phyloP scores from a whole-genome alignment of 139 green algal genomes.

The Haematococcus sp. region DNA sequence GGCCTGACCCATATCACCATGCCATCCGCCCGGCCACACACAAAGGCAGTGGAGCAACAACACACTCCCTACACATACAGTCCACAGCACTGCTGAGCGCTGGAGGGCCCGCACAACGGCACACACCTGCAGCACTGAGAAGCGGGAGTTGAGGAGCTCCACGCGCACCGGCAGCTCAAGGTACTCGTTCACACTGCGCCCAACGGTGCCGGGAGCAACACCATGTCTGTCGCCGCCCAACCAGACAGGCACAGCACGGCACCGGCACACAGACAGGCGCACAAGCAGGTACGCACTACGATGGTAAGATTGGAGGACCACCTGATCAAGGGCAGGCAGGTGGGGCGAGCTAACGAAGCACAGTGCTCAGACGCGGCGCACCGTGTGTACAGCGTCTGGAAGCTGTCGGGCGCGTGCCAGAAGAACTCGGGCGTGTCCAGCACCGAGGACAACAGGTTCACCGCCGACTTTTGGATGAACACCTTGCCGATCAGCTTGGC shows the following conservation, averaged over 20 bases:
- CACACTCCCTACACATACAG: background rate
- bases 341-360: no score
- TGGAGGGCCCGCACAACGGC: background rate
- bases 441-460: conserved; percentile 63
- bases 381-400: conserved; percentile 37
- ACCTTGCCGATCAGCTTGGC: conserved; percentile 32
- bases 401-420: conserved; percentile 55
- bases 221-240: no score
- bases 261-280: background rate
- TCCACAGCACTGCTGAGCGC: background rate
- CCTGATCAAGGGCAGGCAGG: no score
- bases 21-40: background rate
- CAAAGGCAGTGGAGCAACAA: background rate
- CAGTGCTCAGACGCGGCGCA: background rate
- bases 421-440: conserved; percentile 72
- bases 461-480: conserved; percentile 52
- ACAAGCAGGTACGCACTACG: background rate
- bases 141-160: conserved; percentile 54
- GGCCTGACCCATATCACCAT: no score
- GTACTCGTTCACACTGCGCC: conserved; percentile 48
- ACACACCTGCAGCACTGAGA: conserved; percentile 49
- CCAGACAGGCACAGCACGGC: no score
- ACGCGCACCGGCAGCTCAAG: conserved; percentile 56
- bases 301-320: background rate
- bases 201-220: background rate